Conservation (phyloP, 2,329 filamentous ascomycete species). For the Podosphaera fusca region DNA sequence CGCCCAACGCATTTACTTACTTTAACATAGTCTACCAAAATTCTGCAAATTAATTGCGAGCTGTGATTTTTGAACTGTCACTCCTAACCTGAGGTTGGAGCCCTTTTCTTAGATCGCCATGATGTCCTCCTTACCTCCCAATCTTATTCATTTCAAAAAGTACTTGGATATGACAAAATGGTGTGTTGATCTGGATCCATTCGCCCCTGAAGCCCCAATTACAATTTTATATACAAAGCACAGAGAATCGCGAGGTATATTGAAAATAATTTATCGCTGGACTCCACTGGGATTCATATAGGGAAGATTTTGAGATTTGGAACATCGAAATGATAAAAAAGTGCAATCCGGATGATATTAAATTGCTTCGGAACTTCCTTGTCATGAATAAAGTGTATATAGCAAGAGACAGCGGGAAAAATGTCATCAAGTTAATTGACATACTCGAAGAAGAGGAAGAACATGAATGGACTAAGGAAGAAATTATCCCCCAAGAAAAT, state of each 20-base stretch:
- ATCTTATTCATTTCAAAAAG: not conserved
- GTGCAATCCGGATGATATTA: no score
- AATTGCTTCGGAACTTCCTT: no score
- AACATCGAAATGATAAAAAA: no score
- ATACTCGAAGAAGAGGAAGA: not conserved
- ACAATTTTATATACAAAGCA: not conserved
- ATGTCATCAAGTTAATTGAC: not conserved
- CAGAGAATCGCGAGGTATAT: not conserved
- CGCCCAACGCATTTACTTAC: not conserved
- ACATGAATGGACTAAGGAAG: not conserved
- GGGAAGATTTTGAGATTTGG: no score
- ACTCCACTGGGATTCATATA: not conserved
- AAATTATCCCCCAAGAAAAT: not conserved
- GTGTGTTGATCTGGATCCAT: not conserved
- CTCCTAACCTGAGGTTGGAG: not conserved
- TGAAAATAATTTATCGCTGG: not conserved
- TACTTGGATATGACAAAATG: no score
- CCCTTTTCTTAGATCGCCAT: not conserved
- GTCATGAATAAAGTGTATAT: no score
- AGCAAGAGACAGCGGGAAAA: no score
- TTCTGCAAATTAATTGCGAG: not conserved
- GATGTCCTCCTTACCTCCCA: not conserved
- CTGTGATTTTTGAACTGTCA: no score
- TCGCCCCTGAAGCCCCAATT: not conserved
- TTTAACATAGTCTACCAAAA: not conserved